Percentiles rank a stretch among this genome's conserved stretches.
phyloP scores from a whole-genome alignment of 371 early-diverging fungal species.

The Mortierella polycephala region DNA sequence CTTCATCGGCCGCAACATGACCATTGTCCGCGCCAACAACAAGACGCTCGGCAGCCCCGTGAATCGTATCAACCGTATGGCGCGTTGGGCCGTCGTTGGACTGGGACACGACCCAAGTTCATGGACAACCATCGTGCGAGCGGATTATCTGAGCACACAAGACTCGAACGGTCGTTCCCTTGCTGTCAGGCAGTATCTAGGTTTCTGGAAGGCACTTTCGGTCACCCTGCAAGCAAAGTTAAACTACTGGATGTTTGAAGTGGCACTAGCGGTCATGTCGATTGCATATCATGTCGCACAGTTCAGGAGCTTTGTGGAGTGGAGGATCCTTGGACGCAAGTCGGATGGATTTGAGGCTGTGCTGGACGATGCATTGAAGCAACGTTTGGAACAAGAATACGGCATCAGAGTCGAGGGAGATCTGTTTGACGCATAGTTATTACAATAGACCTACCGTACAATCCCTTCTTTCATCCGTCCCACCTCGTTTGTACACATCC shows the following conservation, averaged over 20 bases:
- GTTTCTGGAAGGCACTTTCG: constrained; percentile 36
- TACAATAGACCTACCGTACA: background rate
- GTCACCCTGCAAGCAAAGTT: constrained; percentile 20
- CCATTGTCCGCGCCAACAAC: constrained; percentile 88
- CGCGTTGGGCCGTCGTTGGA: constrained; percentile 81
- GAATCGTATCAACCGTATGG: constrained; percentile 90
- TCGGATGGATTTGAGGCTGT: constrained; percentile 76
- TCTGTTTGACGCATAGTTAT: constrained; percentile 68
- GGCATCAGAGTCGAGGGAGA: constrained; percentile 75
- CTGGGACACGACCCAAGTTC: constrained; percentile 46
- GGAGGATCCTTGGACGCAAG: constrained; percentile 54
- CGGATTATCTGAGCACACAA: constrained; percentile 5
- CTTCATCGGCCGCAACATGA: constrained; percentile 91
- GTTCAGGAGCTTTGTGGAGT: constrained; percentile 55
- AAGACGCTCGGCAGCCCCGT: constrained; percentile 87
- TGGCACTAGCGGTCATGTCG: constrained; percentile 69
- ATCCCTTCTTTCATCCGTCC: too few species aligned
- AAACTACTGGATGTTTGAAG: constrained; percentile 62
- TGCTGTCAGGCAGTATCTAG: constrained; percentile 5
- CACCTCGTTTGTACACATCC: too few species aligned
- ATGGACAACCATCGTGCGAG: constrained; percentile 4
- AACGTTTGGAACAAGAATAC: constrained; percentile 70
- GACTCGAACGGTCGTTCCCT: background rate
- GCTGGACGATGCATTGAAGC: constrained; percentile 71
- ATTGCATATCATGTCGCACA: constrained; percentile 67